A percentile compares a stretch with the other conserved stretches of the same genome.
Conservation (phyloP, 176 grass and related monocot genomes). For the Musa schizocarpa region DNA sequence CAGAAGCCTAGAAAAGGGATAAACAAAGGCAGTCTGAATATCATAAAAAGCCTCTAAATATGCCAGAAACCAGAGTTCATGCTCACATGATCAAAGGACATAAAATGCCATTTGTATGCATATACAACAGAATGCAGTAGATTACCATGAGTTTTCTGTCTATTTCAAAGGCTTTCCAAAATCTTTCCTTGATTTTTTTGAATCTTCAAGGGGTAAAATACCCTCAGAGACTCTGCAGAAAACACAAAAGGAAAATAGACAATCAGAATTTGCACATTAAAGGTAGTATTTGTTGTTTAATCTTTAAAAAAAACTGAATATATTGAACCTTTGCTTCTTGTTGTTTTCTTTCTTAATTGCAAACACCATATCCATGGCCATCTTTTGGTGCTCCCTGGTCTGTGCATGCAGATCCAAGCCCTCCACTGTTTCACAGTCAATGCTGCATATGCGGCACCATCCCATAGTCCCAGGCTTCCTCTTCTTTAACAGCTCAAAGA, state of each 20-base stretch:
- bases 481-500: conserved; percentile 42
- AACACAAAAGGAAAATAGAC: neutral
- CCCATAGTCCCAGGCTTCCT: conserved; percentile 32
- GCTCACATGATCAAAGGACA: too few relatives aligned
- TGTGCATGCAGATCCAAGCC: conserved; percentile 73
- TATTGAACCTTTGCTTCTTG: conserved; percentile 43
- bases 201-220: neutral
- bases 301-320: neutral
- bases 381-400: conserved; percentile 82
- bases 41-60: neutral
- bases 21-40: neutral
- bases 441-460: conserved; percentile 84
- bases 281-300: neutral
- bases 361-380: conserved; percentile 73
- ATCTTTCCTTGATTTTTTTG: neutral
- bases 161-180: conserved; percentile 9
- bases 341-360: conserved; percentile 74
- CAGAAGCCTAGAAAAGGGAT: neutral
- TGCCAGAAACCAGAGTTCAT: neutral
- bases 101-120: neutral
- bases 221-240: neutral
- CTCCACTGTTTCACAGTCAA: conserved; percentile 73
- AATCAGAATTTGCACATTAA: neutral
- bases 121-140: neutral
- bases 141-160: neutral